Conservation (phyloP, 148 eudicot genomes). For the Beta vulgaris region DNA sequence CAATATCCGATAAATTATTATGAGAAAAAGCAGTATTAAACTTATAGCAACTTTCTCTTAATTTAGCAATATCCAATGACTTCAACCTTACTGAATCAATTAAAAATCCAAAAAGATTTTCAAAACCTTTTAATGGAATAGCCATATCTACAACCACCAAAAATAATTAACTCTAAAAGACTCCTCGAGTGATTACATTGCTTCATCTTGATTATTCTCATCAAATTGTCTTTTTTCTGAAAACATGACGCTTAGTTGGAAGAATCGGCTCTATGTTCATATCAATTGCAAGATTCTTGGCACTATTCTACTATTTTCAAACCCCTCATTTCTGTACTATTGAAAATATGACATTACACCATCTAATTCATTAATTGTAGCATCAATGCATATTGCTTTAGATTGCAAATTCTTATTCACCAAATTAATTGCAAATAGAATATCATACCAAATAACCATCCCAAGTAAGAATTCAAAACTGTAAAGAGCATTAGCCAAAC, state of each 20-base stretch:
- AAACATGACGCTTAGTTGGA: not conserved
- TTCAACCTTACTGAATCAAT: not conserved
- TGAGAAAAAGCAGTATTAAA: no score
- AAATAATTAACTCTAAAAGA: not conserved
- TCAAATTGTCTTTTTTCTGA: not conserved
- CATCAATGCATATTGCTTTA: not conserved
- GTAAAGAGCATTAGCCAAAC: no score
- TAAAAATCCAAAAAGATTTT: not conserved
- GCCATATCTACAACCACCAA: not conserved
- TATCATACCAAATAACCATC: no score
- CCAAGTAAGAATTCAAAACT: no score
- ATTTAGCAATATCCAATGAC: not conserved
- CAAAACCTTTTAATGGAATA: not conserved
- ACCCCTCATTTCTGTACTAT: not conserved
- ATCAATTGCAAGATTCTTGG: not conserved
- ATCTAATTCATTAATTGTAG: not conserved
- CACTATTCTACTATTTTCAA: not conserved
- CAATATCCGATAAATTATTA: no score
- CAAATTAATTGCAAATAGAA: no score
- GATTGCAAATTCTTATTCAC: no score
- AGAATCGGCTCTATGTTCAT: constrained; percentile 3
- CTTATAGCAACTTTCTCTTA: no score
- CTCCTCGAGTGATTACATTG: not conserved
- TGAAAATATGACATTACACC: not conserved
- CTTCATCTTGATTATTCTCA: not conserved